phyloP scores from a whole-genome alignment of 2,329 filamentous ascomycete genomes.

The Boeremia exigua region DNA sequence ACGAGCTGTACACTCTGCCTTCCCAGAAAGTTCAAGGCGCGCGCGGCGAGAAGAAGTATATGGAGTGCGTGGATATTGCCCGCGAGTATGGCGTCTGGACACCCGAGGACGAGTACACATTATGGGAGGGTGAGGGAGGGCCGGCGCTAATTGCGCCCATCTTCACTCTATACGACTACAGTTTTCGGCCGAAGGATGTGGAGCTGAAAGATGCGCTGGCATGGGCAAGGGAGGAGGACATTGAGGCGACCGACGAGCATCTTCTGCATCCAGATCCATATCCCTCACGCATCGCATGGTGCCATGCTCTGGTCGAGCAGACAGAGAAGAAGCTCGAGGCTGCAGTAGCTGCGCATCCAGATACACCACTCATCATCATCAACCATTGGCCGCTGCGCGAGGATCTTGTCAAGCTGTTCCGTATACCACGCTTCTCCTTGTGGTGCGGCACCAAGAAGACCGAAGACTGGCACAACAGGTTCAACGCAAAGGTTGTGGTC shows the following conservation, averaged over 20 bases:
- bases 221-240: slow-evolving; percentile 55
- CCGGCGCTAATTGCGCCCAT: slow-evolving; percentile 60
- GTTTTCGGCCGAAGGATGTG: slow-evolving; percentile 60
- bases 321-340: slow-evolving; percentile 50
- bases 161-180: slow-evolving; percentile 67
- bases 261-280: slow-evolving; percentile 56
- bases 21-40: slow-evolving; percentile 46
- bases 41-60: slow-evolving; percentile 61
- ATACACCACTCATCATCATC: slow-evolving; percentile 50
- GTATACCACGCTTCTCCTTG: slow-evolving; percentile 52
- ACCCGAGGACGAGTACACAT: slow-evolving; percentile 62
- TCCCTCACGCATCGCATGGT: slow-evolving; percentile 54
- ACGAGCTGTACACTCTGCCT: slow-evolving; percentile 63
- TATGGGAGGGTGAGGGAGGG: slow-evolving; percentile 60
- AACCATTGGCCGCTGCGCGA: slow-evolving; percentile 57
- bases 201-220: slow-evolving; percentile 55
- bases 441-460: slow-evolving; percentile 58
- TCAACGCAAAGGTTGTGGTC: slow-evolving; percentile 55
- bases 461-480: slow-evolving; percentile 54
- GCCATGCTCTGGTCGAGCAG: slow-evolving; percentile 49
- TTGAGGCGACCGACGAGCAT: slow-evolving; percentile 55
- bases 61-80: slow-evolving; percentile 61
- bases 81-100: slow-evolving; percentile 60
- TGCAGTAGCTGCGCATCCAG: slow-evolving; percentile 37
- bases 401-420: slow-evolving; percentile 52